Evolutionary conservation across 2,329 filamentous ascomycete genomes (phyloP).

Genomic region (Phaeomoniella chlamydospora): DNA sequence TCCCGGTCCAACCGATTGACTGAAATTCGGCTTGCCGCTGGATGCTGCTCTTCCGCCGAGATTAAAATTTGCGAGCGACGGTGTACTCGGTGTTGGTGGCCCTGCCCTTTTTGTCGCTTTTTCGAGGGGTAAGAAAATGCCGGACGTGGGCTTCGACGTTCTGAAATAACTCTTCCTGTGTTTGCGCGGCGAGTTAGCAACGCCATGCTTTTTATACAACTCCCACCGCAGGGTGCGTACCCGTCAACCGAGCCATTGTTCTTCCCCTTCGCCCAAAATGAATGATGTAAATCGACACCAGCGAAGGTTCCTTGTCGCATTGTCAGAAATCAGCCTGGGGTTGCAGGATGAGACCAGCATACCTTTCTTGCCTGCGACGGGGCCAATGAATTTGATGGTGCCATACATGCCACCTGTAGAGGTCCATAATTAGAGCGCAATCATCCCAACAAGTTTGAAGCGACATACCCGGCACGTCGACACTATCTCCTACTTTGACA

Average conservation of each 20-base stretch:
- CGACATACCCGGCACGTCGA: slow-evolving; percentile 9
- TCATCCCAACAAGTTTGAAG: background rate
- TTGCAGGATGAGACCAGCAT: background rate
- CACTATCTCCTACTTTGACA: slow-evolving; percentile 10
- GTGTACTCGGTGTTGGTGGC: slow-evolving; percentile 54
- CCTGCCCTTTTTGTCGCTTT: slow-evolving; percentile 56
- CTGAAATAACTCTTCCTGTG: slow-evolving; percentile 57
- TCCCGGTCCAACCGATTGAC: slow-evolving; percentile 65
- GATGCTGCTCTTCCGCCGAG: slow-evolving; percentile 39
- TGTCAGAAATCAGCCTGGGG: background rate
- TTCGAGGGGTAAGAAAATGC: slow-evolving; percentile 81
- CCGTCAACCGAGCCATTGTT: slow-evolving; percentile 95
- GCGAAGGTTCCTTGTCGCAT: slow-evolving; percentile 51
- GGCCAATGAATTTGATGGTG: slow-evolving; percentile 75
- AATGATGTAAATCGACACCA: slow-evolving; percentile 72
- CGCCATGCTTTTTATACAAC: no score
- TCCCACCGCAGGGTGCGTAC: slow-evolving; percentile 39
- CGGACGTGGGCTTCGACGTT: slow-evolving; percentile 63
- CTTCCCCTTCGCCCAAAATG: slow-evolving; percentile 75
- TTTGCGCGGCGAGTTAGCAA: background rate
- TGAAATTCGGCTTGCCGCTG: slow-evolving; percentile 63
- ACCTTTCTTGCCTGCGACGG: slow-evolving; percentile 71
- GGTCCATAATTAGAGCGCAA: background rate
- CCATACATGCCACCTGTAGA: slow-evolving; percentile 67
- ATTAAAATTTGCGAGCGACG: slow-evolving; percentile 40